These are phyloP conservation scores for Smittium culicis DNA, from an alignment of 371 early-diverging fungal species.

Conservation along the genomic window DNA sequence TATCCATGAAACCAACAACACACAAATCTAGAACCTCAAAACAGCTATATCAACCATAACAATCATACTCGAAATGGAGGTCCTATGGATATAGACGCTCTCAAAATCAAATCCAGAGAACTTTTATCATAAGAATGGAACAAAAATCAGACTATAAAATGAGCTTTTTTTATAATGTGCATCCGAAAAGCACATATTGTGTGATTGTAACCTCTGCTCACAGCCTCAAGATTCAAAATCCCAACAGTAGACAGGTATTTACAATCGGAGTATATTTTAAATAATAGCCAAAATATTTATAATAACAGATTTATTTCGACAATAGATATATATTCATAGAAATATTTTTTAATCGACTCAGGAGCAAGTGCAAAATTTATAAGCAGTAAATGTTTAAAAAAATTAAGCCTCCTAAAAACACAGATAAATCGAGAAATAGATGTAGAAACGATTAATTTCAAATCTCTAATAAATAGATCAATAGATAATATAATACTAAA, in stretches of 20 bases:
- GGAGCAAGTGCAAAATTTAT: not conserved
- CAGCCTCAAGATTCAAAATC: not conserved
- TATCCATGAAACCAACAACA: not conserved
- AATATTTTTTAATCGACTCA: not conserved
- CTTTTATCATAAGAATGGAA: not conserved
- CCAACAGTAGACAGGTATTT: not conserved
- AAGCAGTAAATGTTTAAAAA: not conserved
- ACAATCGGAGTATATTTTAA: not conserved
- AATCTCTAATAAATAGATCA: not conserved
- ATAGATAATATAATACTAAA: not conserved
- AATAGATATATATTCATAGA: not conserved
- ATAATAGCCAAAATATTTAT: not conserved
- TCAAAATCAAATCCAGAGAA: not conserved
- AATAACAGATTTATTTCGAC: not conserved
- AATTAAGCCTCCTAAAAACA: constrained; percentile 5
- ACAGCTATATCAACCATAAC: not conserved
- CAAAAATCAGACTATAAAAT: not conserved
- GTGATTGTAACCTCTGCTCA: not conserved
- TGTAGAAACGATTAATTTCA: constrained; percentile 6
- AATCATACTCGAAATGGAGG: not conserved
- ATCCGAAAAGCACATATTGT: not conserved
- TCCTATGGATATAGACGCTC: not conserved
- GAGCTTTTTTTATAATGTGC: not conserved
- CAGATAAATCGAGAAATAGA: not conserved
- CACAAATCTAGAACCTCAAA: too few relatives aligned